Evolutionary conservation across 495 filamentous ascomycete species (phyloP).

Genomic region (Penicillium diatomitis): DNA sequence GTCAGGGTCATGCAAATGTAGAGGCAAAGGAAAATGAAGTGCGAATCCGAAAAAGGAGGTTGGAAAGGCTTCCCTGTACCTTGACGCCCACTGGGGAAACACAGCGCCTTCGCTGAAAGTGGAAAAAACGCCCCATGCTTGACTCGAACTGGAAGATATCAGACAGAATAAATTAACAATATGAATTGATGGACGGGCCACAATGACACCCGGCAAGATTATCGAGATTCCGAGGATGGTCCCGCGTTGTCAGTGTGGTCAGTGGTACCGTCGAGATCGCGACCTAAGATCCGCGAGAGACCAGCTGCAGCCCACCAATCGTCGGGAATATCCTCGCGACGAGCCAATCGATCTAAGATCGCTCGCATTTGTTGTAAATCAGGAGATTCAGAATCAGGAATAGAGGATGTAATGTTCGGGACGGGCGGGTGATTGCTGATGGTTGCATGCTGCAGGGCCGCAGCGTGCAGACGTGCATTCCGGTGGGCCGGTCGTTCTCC

Average conservation of each 20-base stretch:
- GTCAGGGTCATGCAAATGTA: no score
- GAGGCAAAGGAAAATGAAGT: background rate
- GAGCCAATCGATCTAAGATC: constrained; percentile 55
- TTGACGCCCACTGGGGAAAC: no score
- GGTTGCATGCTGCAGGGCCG: constrained; percentile 16
- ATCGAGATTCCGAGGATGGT: no score
- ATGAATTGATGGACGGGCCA: background rate
- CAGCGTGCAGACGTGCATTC: no score
- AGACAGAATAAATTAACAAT: constrained; percentile 1
- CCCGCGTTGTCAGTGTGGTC: constrained; percentile 16
- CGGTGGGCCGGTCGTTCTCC: no score
- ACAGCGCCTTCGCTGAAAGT: background rate
- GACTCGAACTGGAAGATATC: background rate
- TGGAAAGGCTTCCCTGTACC: no score
- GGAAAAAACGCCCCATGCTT: constrained; percentile 1
- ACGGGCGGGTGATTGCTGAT: constrained; percentile 33
- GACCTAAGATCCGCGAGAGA: constrained; percentile 46
- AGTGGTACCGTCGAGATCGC: constrained; percentile 18
- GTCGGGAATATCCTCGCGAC: constrained; percentile 62
- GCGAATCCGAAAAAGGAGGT: background rate
- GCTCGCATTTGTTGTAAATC: constrained; percentile 57
- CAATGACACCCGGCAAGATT: background rate
- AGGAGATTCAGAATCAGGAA: constrained; percentile 23
- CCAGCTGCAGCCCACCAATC: constrained; percentile 71
- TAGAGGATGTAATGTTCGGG: constrained; percentile 27